Evolutionary conservation across 208 protist species (phyloP).

Genomic region (Leishmania martiniquensis): DNA sequence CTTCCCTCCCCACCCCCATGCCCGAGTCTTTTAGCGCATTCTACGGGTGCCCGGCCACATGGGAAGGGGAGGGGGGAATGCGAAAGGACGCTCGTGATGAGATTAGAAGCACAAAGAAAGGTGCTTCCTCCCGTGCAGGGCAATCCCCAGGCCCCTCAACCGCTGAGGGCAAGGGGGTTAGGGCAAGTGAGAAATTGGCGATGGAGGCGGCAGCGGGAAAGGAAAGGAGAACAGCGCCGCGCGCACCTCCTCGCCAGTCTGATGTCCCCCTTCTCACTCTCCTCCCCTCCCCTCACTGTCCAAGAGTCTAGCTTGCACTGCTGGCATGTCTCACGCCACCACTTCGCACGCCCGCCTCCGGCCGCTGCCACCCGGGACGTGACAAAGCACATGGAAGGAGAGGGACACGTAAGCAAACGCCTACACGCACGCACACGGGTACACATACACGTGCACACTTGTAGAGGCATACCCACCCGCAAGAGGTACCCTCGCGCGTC

Average conservation of each 20-base stretch:
- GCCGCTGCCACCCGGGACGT: not conserved
- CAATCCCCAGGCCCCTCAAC: not conserved
- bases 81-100: not conserved
- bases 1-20: not conserved
- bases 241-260: not conserved
- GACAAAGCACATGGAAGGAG: not conserved
- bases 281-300: too few relatives aligned
- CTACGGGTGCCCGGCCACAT: not conserved
- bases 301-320: not conserved
- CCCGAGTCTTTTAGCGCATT: not conserved
- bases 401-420: not conserved
- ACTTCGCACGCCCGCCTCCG: not conserved
- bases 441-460: not conserved
- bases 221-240: not conserved
- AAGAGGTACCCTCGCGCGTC: too few relatives aligned
- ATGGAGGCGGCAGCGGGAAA: not conserved
- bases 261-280: not conserved
- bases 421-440: not conserved
- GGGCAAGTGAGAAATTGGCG: not conserved
- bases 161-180: not conserved
- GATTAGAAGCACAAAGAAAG: not conserved
- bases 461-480: too few relatives aligned
- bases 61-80: too few relatives aligned
- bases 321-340: not conserved
- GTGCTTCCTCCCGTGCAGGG: not conserved